Evolutionary conservation across 2,329 filamentous ascomycete genomes (phyloP), one percentile per base, ranked within the genome.

Genomic region (Dothideomycetes sp.): DNA sequence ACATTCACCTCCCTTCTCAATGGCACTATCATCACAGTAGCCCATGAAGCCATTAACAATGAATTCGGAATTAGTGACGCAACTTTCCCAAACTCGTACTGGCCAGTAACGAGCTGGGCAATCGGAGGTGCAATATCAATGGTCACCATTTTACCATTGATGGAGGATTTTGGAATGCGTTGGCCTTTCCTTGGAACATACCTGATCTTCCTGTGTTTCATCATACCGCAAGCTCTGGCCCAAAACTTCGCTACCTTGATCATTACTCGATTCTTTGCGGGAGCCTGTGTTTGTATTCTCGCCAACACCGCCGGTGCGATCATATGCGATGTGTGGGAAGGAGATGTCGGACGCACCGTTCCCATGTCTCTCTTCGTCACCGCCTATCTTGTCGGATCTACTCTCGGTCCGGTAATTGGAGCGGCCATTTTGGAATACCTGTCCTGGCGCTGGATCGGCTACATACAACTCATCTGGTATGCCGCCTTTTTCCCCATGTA

Each of bases 381-480:
- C 14, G 34, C 53, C 10, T 61, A 59, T 36, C 45, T 61, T 1
- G 44, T 44, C 14, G 60, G 59, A 7, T 54, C 49, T 36, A 60
- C 56, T 2, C 42, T 57, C 12, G 60, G 60, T 3, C 60, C 60
- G 5, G 51, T 58, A 2, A 42, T 61, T 9, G 62, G 61, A 33
- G 56, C 52, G 5, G 53, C 49, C 1, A 52, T 63, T 8, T 46
- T 54, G 32, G 49, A 57, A 18, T 45, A 47, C 19, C 49, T 56
- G 11, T 47, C 48, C 36, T 63, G 60, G 60, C 48, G 57, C 41
- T 63, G 60, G 52, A 58, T 63, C 36, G 59, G 61, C 47, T 61
- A 58, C 46, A 56, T 58, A 31, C 58, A 63, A 41, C 48, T 63
- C 29, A 68, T 70, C 36, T 56, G 57, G 52, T 68, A 69, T 32